Evolutionary conservation across 768 basidiomycete genomes (phyloP).

Genomic region (Auricularia sp.): DNA sequence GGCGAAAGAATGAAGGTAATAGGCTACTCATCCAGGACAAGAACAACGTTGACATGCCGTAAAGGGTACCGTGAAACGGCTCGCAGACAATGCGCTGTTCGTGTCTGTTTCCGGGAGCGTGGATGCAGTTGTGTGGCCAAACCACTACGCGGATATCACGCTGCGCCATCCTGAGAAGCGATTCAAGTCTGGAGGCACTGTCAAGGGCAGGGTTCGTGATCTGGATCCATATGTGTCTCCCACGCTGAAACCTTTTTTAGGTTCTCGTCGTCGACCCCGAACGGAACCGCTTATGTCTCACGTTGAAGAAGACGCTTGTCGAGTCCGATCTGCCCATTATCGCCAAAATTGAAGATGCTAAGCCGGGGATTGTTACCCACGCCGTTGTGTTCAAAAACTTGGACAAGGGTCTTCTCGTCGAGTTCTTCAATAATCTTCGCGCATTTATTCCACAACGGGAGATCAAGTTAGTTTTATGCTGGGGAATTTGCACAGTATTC

Average conservation of each 20-base stretch:
- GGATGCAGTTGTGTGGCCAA: slow-evolving; percentile 89
- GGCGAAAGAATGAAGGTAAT: slow-evolving; percentile 79
- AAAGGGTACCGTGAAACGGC: slow-evolving; percentile 62
- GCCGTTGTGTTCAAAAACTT: slow-evolving; percentile 78
- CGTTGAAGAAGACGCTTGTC: slow-evolving; percentile 84
- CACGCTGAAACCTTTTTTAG: slow-evolving; percentile 25
- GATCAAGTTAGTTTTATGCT: slow-evolving; percentile 48
- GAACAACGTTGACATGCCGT: background rate
- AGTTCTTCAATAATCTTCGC: slow-evolving; percentile 84
- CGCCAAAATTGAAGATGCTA: slow-evolving; percentile 52
- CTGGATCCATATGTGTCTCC: slow-evolving; percentile 1
- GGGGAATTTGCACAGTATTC: background rate
- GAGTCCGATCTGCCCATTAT: slow-evolving; percentile 70
- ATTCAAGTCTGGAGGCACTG: slow-evolving; percentile 71
- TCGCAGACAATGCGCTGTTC: slow-evolving; percentile 74
- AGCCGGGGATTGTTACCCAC: slow-evolving; percentile 62
- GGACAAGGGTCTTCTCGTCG: slow-evolving; percentile 72
- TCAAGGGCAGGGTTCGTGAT: slow-evolving; percentile 72
- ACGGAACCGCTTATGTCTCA: slow-evolving; percentile 72
- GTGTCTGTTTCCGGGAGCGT: slow-evolving; percentile 79
- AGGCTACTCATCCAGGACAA: background rate
- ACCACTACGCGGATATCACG: slow-evolving; percentile 90
- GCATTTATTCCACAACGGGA: slow-evolving; percentile 75
- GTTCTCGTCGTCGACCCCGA: slow-evolving; percentile 77
- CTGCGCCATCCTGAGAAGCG: slow-evolving; percentile 87